Evolutionary conservation across 1,284 basidiomycete genomes (phyloP).

Genomic region (Tylopilus sp.): DNA sequence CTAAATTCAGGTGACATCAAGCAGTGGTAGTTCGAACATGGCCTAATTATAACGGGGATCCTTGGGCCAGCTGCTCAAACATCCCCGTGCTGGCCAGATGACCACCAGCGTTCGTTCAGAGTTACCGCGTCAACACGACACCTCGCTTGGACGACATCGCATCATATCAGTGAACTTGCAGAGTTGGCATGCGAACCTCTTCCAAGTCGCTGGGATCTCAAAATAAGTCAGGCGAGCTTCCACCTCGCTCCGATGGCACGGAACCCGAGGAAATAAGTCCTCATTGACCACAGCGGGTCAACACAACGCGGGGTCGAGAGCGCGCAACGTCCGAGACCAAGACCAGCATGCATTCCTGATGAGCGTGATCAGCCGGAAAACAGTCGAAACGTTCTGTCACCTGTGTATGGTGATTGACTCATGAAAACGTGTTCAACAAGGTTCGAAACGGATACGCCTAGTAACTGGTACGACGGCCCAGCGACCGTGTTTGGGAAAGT

Average conservation of each 20-base stretch:
- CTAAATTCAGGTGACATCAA: conserved; percentile 16
- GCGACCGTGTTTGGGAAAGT: conserved; percentile 14
- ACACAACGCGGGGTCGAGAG: conserved; percentile 1
- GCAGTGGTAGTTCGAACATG: not conserved
- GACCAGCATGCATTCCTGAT: not conserved
- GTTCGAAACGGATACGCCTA: conserved; percentile 8
- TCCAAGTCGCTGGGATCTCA: conserved; percentile 1
- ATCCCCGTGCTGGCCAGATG: no score
- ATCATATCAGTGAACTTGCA: not conserved
- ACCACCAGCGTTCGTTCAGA: not conserved
- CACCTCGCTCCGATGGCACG: conserved; percentile 7
- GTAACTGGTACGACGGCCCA: conserved; percentile 16
- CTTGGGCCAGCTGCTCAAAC: conserved; percentile 7
- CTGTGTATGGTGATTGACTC: not conserved
- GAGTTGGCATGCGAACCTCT: not conserved
- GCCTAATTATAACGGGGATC: conserved; percentile 4
- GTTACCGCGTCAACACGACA: not conserved
- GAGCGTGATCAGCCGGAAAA: conserved; percentile 5
- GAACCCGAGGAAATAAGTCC: conserved; percentile 12
- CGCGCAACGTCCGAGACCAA: conserved; percentile 4
- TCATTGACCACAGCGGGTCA: not conserved
- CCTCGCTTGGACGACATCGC: not conserved
- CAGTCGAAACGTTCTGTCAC: not conserved
- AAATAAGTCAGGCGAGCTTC: conserved; percentile 3
- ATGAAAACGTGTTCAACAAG: conserved; percentile 14